phyloP scores from a whole-genome alignment of 805 yeast species.

The Starmerella lactis-condensi region DNA sequence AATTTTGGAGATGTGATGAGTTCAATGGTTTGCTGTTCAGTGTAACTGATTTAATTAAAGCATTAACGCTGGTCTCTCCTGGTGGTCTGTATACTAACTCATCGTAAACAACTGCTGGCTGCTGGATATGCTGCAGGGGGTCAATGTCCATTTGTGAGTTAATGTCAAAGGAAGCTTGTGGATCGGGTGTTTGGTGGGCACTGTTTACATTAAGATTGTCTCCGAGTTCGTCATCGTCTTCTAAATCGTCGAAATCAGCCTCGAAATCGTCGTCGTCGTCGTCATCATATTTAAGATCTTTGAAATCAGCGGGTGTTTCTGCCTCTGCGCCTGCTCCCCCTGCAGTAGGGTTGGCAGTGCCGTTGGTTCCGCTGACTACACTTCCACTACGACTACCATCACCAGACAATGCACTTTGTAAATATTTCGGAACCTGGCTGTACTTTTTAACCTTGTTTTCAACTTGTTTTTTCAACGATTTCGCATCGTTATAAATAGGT shows the following conservation, averaged over 20 bases:
- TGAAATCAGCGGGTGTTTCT: slow-evolving; percentile 11
- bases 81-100: slow-evolving; percentile 15
- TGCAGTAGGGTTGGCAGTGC: slow-evolving; percentile 16
- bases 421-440: slow-evolving; percentile 11
- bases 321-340: slow-evolving; percentile 19
- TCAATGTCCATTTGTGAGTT: too few relatives aligned
- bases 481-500: slow-evolving; percentile 53
- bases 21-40: slow-evolving; percentile 13
- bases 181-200: too few relatives aligned
- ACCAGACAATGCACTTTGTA: slow-evolving; percentile 8
- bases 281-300: slow-evolving; percentile 13
- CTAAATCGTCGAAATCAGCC: slow-evolving; percentile 17
- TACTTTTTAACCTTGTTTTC: slow-evolving; percentile 16
- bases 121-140: slow-evolving; percentile 11
- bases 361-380: neutral
- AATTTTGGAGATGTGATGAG: slow-evolving; percentile 9
- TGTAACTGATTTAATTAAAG: slow-evolving; percentile 16
- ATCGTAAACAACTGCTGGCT: slow-evolving; percentile 15
- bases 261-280: slow-evolving; percentile 19
- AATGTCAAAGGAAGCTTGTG: too few relatives aligned
- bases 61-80: slow-evolving; percentile 13
- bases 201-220: too few relatives aligned
- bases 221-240: slow-evolving; percentile 14
- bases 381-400: neutral
- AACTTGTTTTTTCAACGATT: slow-evolving; percentile 36